These are phyloP conservation scores for Exobasidium rhododendri DNA, from an alignment of 1,284 basidiomycete genomes.

Conservation along the genomic window DNA sequence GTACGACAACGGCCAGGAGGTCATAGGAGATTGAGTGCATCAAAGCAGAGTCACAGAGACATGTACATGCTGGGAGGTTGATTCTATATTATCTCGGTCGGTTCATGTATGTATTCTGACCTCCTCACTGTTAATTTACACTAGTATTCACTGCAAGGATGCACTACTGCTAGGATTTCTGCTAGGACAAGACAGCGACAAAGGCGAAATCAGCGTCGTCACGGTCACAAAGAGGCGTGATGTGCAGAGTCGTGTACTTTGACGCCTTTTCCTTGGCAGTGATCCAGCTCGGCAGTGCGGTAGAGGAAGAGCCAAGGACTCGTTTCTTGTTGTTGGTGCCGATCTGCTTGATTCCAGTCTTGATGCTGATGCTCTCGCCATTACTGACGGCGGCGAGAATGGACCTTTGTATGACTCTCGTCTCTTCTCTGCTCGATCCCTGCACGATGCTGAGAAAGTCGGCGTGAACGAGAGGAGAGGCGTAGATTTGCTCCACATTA, in stretches of 20 bases:
- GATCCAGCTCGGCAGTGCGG: not conserved
- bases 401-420: not conserved
- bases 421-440: slow-evolving; percentile 10
- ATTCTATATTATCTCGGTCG: no score
- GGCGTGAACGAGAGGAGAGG: slow-evolving; percentile 12
- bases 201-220: slow-evolving; percentile 20
- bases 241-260: slow-evolving; percentile 18
- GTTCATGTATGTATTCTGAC: no score
- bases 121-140: no score
- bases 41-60: no score
- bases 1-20: no score
- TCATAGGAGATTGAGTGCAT: no score
- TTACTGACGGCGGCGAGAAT: slow-evolving; percentile 13
- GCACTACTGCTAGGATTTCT: no score
- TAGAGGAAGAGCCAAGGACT: not conserved
- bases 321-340: not conserved
- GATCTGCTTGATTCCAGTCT: slow-evolving; percentile 7
- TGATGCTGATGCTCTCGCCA: slow-evolving; percentile 2
- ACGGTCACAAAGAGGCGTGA: slow-evolving; percentile 18
- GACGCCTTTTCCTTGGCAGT: not conserved
- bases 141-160: no score
- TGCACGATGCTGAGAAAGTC: slow-evolving; percentile 13
- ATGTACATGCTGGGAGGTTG: no score
- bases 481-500: slow-evolving; percentile 9
- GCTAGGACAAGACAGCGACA: slow-evolving; percentile 17